phyloP scores from a whole-genome alignment of 345 rosid species.

The Populus nigra region DNA sequence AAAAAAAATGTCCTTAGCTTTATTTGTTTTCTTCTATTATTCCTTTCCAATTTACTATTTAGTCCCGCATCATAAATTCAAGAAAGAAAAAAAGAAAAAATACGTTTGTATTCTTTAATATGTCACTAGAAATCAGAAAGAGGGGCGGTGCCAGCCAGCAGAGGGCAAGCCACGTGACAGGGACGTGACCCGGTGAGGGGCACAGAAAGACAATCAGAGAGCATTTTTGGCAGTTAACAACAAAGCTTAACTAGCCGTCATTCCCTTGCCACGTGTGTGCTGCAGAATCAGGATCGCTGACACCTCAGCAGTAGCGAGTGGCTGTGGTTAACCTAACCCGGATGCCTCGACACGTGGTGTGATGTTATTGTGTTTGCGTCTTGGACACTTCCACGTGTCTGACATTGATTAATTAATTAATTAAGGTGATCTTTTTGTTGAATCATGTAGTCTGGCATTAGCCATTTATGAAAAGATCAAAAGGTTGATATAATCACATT shows the following conservation, averaged over 20 bases:
- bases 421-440: neutral
- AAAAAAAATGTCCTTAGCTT: no score
- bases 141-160: conserved; percentile 37
- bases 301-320: conserved; percentile 19
- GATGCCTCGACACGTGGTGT: rapidly evolving
- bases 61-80: neutral
- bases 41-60: neutral
- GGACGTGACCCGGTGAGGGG: conserved; percentile 18
- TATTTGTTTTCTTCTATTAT: no score
- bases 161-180: conserved; percentile 42
- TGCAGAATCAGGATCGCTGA: neutral
- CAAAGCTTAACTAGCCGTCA: neutral
- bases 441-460: neutral
- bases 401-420: neutral
- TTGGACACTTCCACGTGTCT: conserved; percentile 10
- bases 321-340: neutral
- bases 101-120: neutral
- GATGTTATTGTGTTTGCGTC: neutral
- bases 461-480: neutral
- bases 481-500: neutral
- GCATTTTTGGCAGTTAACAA: neutral
- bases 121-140: neutral
- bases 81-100: neutral
- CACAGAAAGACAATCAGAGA: neutral
- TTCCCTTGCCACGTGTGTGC: conserved; percentile 20